These are phyloP conservation scores for Tricladium varicosporioides DNA, from an alignment of 2,329 filamentous ascomycete species.

Conservation along the genomic window DNA sequence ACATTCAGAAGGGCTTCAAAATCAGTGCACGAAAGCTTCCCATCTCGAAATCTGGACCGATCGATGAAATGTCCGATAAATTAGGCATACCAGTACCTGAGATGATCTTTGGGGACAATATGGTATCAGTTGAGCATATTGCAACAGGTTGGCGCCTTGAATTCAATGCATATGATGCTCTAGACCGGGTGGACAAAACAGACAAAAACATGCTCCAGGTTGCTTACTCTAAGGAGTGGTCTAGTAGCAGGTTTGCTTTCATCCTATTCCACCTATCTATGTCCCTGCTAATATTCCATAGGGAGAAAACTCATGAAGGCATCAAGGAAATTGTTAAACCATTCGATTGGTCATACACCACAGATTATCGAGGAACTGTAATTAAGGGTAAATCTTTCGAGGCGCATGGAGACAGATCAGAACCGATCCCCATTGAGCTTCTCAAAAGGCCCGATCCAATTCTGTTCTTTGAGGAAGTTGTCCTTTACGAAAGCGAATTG, in stretches of 20 bases:
- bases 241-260: slow-evolving; percentile 41
- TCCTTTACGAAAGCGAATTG: slow-evolving; percentile 95
- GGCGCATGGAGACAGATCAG: slow-evolving; percentile 17
- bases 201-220: slow-evolving; percentile 89
- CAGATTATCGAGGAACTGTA: slow-evolving; percentile 76
- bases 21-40: slow-evolving; percentile 86
- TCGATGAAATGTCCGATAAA: slow-evolving; percentile 76
- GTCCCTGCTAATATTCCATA: slow-evolving; percentile 38
- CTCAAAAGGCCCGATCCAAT: slow-evolving; percentile 90
- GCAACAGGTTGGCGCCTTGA: slow-evolving; percentile 72
- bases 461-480: slow-evolving; percentile 92
- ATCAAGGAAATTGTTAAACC: slow-evolving; percentile 94
- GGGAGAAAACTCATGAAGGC: slow-evolving; percentile 75
- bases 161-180: slow-evolving; percentile 83
- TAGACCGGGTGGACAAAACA: slow-evolving; percentile 93
- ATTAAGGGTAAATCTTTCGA: slow-evolving; percentile 32
- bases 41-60: slow-evolving; percentile 88
- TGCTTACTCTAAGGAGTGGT: slow-evolving; percentile 87
- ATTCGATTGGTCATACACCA: slow-evolving; percentile 98
- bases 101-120: slow-evolving; percentile 99
- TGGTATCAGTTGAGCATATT: slow-evolving; percentile 71
- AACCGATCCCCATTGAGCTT: slow-evolving; percentile 76
- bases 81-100: slow-evolving; percentile 88
- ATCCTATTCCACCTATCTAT: too few species aligned
- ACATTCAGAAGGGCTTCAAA: slow-evolving; percentile 64